Base-by-base conservation (phyloP, 306 rosid genomes). In the Vigna unguiculata region DNA sequence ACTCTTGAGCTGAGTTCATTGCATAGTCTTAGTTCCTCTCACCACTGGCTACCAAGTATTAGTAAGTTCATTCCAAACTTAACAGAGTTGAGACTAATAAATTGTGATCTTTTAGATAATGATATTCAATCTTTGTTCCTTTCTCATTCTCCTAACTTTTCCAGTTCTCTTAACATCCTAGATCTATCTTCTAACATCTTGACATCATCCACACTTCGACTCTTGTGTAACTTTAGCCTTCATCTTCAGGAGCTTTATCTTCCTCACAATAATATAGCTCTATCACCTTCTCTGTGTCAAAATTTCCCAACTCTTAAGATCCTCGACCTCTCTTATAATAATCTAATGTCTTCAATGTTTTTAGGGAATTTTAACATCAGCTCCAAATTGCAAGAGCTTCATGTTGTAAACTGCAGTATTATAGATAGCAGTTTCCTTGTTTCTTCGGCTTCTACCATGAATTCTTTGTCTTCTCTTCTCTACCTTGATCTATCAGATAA, bases 31-130 rank as follows among this genome's bases (percentile, higher is more conserved):
- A 2, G 4, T 4, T 11, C 28, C 12, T 59, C 70, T 74, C 47
- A 4, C 7, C 15, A n/a, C 1, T n/a, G 5, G 59, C 25, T 72
- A 2, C 77, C 41, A 24, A 25, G 5, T 1, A 59, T 59, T 2
- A 13, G 15, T 45, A 60, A 59, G 15, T 12, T 25, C 28, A 19
- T 73, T 74, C 58, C 70, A 59, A 59, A 60, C 43, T 59, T 59
- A 28, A 59, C 2, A 7, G 66, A 28, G 21, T 2, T 59, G 21
- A 59, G 21, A 12, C 32, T 61, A 11, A 5, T 28, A 45, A 9
- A 3, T 15, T 65, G 38, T 14, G 2, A n/a, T 13, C 64, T 58
- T 13, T 25, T 9, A 7, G 64, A 58, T 25, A 0, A 9, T 24
- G 4, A 58, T 58, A 25, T 58, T 7, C 15, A 58, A 58, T 24